These are phyloP conservation scores for Nakazawaea anatomiae DNA, from an alignment of 805 yeast species.

Conservation along the genomic window DNA sequence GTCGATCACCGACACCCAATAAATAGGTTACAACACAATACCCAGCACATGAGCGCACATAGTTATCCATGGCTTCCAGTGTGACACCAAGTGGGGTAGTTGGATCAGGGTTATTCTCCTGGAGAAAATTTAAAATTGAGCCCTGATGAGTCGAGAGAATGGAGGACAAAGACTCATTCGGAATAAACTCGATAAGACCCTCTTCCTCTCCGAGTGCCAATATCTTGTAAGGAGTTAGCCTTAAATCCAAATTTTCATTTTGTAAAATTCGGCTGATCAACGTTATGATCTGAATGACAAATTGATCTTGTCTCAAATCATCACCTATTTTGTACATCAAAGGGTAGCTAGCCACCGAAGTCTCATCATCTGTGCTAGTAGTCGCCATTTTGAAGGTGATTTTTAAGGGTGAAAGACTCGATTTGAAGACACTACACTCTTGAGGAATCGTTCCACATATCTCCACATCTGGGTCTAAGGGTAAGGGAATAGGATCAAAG, in stretches of 20 bases:
- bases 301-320: constrained; percentile 92
- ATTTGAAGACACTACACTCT: constrained; percentile 82
- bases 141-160: constrained; percentile 72
- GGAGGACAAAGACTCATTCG: constrained; percentile 81
- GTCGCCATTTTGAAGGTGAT: constrained; percentile 59
- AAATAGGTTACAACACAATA: constrained; percentile 94
- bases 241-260: constrained; percentile 85
- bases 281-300: constrained; percentile 88
- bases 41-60: constrained; percentile 93
- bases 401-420: constrained; percentile 84
- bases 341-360: constrained; percentile 48
- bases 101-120: constrained; percentile 56
- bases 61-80: constrained; percentile 81
- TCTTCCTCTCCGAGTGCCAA: constrained; percentile 87
- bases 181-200: constrained; percentile 92
- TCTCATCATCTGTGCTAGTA: neutral
- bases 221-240: constrained; percentile 82
- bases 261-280: constrained; percentile 85
- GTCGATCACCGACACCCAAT: constrained; percentile 96
- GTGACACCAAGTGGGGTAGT: constrained; percentile 41
- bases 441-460: constrained; percentile 75
- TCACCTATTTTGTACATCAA: constrained; percentile 95
- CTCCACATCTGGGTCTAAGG: constrained; percentile 74
- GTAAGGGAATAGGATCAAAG: constrained; percentile 57
- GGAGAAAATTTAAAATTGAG: constrained; percentile 62